phyloP scores from a whole-genome alignment of 345 rosid genomes.

The Carallia pectinifolia region DNA sequence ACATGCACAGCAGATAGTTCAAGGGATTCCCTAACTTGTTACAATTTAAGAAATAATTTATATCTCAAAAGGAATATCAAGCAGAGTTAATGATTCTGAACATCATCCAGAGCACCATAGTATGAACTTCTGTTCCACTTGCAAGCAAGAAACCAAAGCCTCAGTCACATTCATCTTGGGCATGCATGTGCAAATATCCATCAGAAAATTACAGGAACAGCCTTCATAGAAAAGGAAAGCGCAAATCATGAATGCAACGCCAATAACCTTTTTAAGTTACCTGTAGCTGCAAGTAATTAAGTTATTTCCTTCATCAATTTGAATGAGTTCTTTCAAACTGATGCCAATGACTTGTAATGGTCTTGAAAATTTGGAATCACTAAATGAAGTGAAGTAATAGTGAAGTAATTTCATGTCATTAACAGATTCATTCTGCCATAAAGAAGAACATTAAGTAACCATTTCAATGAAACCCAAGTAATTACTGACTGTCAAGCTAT shows the following conservation, averaged over 20 bases:
- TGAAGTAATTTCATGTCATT: slow-evolving; percentile 55
- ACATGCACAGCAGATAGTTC: slow-evolving; percentile 1
- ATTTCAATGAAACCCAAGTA: background rate
- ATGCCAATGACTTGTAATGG: slow-evolving; percentile 35
- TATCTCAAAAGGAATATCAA: slow-evolving; percentile 81
- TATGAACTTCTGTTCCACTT: slow-evolving; percentile 86
- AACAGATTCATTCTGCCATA: slow-evolving; percentile 58
- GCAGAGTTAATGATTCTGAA: slow-evolving; percentile 58
- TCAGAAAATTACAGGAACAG: background rate
- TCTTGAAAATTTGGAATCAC: slow-evolving; percentile 4
- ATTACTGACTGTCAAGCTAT: background rate
- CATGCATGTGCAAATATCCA: background rate
- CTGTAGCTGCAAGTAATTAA: slow-evolving; percentile 80
- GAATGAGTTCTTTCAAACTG: slow-evolving; percentile 68
- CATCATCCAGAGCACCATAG: slow-evolving; percentile 67
- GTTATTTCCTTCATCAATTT: slow-evolving; percentile 53
- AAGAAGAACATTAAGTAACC: background rate
- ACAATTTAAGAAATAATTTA: slow-evolving; percentile 35
- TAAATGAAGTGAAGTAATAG: slow-evolving; percentile 42
- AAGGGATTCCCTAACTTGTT: slow-evolving; percentile 5
- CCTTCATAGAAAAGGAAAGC: no score
- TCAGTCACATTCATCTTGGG: background rate
- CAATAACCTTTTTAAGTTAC: slow-evolving; percentile 38
- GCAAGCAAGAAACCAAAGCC: slow-evolving; percentile 30
- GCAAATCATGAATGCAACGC: background rate